Evolutionary conservation across 805 yeast species (phyloP).

Genomic region (Myxozyma kluyveri): DNA sequence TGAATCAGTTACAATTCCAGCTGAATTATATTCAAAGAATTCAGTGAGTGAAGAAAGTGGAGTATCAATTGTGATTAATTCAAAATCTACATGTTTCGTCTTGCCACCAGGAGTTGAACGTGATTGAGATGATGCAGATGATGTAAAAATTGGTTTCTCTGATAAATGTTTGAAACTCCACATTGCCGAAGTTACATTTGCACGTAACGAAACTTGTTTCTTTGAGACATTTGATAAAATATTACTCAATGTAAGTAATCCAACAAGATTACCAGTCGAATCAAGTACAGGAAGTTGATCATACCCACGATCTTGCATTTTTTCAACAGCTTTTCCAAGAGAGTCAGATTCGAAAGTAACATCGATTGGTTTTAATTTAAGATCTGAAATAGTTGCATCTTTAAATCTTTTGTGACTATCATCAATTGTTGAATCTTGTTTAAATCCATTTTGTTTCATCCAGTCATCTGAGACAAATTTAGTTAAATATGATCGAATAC

Average conservation of each 20-base stretch:
- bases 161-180: constrained; percentile 72
- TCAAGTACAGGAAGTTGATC: constrained; percentile 81
- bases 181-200: constrained; percentile 58
- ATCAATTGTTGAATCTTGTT: constrained; percentile 15
- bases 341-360: constrained; percentile 62
- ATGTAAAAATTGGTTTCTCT: constrained; percentile 44
- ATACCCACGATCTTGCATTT: constrained; percentile 71
- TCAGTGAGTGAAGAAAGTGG: constrained; percentile 65
- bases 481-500: constrained; percentile 79
- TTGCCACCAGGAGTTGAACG: constrained; percentile 9
- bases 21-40: constrained; percentile 80
- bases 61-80: constrained; percentile 62
- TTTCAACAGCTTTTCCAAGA: constrained; percentile 61
- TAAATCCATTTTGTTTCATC: constrained; percentile 74
- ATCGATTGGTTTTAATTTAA: constrained; percentile 76
- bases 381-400: constrained; percentile 61
- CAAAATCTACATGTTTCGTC: constrained; percentile 46
- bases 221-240: constrained; percentile 65
- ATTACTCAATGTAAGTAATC: constrained; percentile 72
- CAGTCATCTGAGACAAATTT: constrained; percentile 89
- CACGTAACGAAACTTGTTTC: constrained; percentile 54
- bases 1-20: constrained; percentile 73
- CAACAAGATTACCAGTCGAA: constrained; percentile 60
- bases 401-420: constrained; percentile 39
- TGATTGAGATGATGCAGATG: constrained; percentile 47